Base-by-base conservation (phyloP, 371 early-diverging fungal species). In the Paraphysoderma sedebokerense region DNA sequence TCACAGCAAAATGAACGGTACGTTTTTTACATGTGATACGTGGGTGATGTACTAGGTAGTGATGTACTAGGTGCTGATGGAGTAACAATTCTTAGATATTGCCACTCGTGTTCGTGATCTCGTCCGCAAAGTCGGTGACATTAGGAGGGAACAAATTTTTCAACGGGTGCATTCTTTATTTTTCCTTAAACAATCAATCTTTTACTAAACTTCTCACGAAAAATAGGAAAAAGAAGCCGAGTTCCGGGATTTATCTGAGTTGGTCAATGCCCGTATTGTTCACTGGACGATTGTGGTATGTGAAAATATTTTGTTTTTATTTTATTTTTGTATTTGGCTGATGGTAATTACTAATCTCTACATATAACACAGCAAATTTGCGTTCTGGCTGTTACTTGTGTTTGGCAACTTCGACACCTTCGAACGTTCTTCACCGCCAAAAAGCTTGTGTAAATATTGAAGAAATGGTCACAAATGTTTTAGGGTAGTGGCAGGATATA, bases 361-460 rank as follows among this genome's bases (percentile, higher is more conserved):
- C 5, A 7, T 39, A 3, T 22, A n/a, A n/a, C n/a, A n/a, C n/a
- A 41, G 41, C 42, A 42, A 28, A 8, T 42, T 28, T 9, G 12
- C 19, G n/a, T 15, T 5, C 41, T 49, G 5, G 85, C 70, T 30
- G 61, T 77, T 22, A 82, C 86, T 22, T 86, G 88, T 57, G 66
- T 76, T 46, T 91, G 92, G 91, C 96, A 96, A 62, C 76, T 91
- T 65, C 77, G 80, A 19, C 86, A 89, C 54, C 77, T 91, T 52
- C 80, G 81, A 55, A 63, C 74, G 53, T 95, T 95, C 77, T 92
- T 95, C 55, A 80, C 82, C 35, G 75, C 90, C 52, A 90, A 92
- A 68, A 92, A 93, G 65, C 74, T 95, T 40, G 86, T 91, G 49
- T 92, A 74, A n/a, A n/a, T n/a, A n/a, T n/a, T n/a, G n/a, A n/a